Conservation (phyloP, 768 basidiomycete genomes). For the Artomyces pyxidatus region DNA sequence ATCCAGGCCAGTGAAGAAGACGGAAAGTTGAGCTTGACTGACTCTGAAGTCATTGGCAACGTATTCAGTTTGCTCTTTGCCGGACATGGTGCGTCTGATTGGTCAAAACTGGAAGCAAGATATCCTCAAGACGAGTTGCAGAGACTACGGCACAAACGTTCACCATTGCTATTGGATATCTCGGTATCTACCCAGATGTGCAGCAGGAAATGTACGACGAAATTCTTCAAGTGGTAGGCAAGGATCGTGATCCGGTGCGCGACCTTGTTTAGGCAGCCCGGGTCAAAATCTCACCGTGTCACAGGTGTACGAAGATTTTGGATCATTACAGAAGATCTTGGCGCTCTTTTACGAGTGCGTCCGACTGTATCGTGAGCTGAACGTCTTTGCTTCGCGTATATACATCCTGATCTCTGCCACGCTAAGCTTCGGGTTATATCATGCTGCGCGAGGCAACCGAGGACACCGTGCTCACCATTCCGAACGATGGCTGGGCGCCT, state of each 20-base stretch:
- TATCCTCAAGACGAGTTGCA: background rate
- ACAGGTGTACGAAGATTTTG: slow-evolving; percentile 20
- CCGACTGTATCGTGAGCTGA: slow-evolving; percentile 29
- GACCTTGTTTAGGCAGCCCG: background rate
- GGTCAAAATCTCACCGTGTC: background rate
- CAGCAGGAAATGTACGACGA: background rate
- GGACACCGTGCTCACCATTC: slow-evolving; percentile 18
- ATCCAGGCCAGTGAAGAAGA: slow-evolving; percentile 13
- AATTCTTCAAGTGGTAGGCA: background rate
- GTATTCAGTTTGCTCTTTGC: background rate
- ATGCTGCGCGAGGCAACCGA: slow-evolving; percentile 23
- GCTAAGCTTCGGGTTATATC: slow-evolving; percentile 22
- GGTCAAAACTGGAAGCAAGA: background rate
- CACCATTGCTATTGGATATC: background rate
- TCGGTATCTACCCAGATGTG: background rate
- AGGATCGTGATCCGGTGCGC: slow-evolving; percentile 13
- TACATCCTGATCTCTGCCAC: background rate
- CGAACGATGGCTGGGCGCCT: too few relatives aligned
- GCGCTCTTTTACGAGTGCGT: slow-evolving; percentile 24
- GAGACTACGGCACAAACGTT: background rate
- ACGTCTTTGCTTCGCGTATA: slow-evolving; percentile 5
- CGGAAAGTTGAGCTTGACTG: background rate
- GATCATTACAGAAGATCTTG: slow-evolving; percentile 22
- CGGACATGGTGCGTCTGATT: background rate
- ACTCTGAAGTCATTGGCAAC: slow-evolving; percentile 5